Base-by-base conservation (phyloP, 176 grass and related monocot species). In the Dactylis glomerata region DNA sequence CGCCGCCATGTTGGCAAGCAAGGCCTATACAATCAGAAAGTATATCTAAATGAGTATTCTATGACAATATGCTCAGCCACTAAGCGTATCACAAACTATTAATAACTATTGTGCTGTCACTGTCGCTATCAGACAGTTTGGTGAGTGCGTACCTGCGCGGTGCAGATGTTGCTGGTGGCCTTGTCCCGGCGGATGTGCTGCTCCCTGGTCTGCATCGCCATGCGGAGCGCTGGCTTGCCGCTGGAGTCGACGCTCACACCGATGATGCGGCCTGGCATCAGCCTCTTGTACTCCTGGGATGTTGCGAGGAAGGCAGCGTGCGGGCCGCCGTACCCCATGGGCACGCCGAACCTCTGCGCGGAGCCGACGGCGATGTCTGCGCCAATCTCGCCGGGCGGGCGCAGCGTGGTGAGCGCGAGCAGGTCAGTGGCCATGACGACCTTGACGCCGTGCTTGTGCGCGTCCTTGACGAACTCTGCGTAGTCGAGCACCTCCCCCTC, bases 131-230 rank as follows among this genome's bases (percentile, higher is more conserved):
- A 20, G 79, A 66, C 49, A 82, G 81, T 88, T 86, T 67, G 85
- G 81, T 72, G 72, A 87, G 34, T 50, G 38, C 10, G 50, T 84
- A 99, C 96, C 93, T 99, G 97, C 2, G 97, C 93, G 9, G 97
- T 99, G 77, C 97, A 99, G 65, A 99, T 99, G 82, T 99, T 96
- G 91, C 97, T 99, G 56, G 97, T 99, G 86, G 97, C 97, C 88
- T 99, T 99, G 85, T 99, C 97, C 5, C 97, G 71, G 24, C 97
- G 92, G 81, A 99, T 99, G 85, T 99, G 93, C 88, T 99, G 97
- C 81, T 99, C 93, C 64, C 97, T 78, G 50, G 97, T 99, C 86
- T 99, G 97, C 97, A 99, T 99, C 47, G 93, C 97, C 97, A 99
- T 96, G 27, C 97, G 91, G 8, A 99, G 90, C 19, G 93, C 97